Evolutionary conservation across 176 grass and related monocot genomes (phyloP), one percentile per base, ranked within the genome.

Genomic region (Eleusine indica): DNA sequence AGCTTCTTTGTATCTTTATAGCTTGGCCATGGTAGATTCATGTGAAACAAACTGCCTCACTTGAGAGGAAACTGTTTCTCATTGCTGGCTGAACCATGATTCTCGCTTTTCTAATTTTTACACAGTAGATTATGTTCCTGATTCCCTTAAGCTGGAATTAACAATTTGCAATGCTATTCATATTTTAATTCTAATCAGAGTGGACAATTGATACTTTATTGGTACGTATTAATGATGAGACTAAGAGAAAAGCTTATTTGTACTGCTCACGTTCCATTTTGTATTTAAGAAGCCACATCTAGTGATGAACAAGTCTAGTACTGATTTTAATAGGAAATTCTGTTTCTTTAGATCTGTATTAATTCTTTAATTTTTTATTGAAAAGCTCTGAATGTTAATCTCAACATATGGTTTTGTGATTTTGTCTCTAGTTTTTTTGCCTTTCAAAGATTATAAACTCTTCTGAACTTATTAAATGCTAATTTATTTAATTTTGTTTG

Each of bases 61-160:
- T 84, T 63, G 54, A 49, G 54, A 49, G 29, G 19, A 79, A 70
- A 69, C 41, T 68, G 51, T 22, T 9, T 78, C 29, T 66, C 22
- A 25, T 60, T 68, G 48, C 46, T 6, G 4, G 49, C 28, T 70
- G 46, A 77, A 53, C 7, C 28, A 12, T 66, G 17, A 9, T 81
- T 69, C 56, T 68, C 3, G 1, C 16, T 28, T 7, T 11, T 81
- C 19, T 78, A 32, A 17, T 64, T 63, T 71, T 51, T 82, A 30
- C 11, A 57, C 13, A 57, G 41, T 87, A 40, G 38, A 30, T 51
- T 61, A 73, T 73, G 19, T 74, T 84, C 32, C 32, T 2, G 32
- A 35, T 35, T 35, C 73, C 56, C 7, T 4, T 62, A 74, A 51
- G 39, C 40, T 69, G 81, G 81, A 75, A 52, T 32, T 64, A 52